These are phyloP conservation scores for Mycena chlorophos DNA, from an alignment of 768 basidiomycete species.

Conservation along the genomic window DNA sequence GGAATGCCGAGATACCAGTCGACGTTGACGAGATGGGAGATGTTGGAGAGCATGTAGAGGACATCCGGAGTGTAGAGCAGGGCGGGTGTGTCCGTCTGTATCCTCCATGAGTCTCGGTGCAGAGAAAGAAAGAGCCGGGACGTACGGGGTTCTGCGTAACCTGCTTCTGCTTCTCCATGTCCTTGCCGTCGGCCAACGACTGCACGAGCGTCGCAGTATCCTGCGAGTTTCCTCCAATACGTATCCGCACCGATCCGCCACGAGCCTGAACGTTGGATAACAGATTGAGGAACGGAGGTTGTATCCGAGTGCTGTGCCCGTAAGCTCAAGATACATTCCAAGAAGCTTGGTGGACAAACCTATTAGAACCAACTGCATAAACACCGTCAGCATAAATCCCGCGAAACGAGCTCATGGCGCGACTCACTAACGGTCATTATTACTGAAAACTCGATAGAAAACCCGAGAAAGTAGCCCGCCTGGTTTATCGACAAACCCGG, in stretches of 20 bases:
- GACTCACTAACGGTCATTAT: constrained; percentile 40
- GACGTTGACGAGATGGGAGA: constrained; percentile 59
- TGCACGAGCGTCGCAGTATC: constrained; percentile 48
- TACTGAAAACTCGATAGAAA: constrained; percentile 49
- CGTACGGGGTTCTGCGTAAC: constrained; percentile 42
- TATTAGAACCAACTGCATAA: constrained; percentile 51
- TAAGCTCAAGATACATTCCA: constrained; percentile 19
- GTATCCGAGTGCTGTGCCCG: constrained; percentile 42
- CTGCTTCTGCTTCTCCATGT: constrained; percentile 49
- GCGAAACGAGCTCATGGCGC: not conserved
- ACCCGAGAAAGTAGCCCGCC: constrained; percentile 36
- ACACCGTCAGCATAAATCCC: constrained; percentile 4
- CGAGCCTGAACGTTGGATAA: constrained; percentile 59
- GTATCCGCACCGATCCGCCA: constrained; percentile 53
- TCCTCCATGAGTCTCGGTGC: not conserved
- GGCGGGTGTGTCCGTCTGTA: constrained; percentile 67
- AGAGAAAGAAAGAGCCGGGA: not conserved
- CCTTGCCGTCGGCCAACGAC: constrained; percentile 37
- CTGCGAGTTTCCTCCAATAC: constrained; percentile 71
- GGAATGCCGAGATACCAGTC: constrained; percentile 71
- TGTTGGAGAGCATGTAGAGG: constrained; percentile 63
- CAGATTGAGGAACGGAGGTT: constrained; percentile 65
- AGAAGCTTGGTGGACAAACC: constrained; percentile 32
- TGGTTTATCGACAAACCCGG: constrained; percentile 23
- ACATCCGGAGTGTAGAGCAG: constrained; percentile 64